Evolutionary conservation across 192 early-diverging fungal species (phyloP), one percentile per base, ranked within the genome.

Genomic region (Coemansia pectinata): DNA sequence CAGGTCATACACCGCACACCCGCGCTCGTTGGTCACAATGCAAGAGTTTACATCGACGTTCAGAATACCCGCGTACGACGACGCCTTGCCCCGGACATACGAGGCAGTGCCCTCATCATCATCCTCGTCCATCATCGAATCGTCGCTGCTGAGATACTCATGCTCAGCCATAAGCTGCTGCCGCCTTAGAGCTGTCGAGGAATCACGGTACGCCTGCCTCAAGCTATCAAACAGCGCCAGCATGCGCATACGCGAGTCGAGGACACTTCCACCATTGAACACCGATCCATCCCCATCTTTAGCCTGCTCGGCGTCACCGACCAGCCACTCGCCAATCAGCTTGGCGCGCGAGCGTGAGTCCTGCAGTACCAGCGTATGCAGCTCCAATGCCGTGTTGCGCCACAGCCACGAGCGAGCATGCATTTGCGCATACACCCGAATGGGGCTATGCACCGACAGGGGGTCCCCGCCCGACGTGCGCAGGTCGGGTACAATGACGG

Each of bases 341-440:
- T 75, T 75, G 58, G 81, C 81, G 15, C 73, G 76, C 59, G 76
- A 67, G 10, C 76, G 69, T 19, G 81, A 72, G 66, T 83, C 76
- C 50, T 83, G 76, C 42, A 83, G 70, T 38, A 85, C 83, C 9
- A 90, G 88, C 33, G 84, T 77, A 64, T 95, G 95, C 38, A 99
- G 83, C 70, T 99, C 97, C 19, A 99, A 75, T 2, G 96, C 95
- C 15, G 95, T 70, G 23, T 89, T 83, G 62, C 92, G 90, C 86
- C 98, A 86, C 11, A 97, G 83, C 95, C 95, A 99, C 0, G 97
- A 87, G 14, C 94, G 90, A 45, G 93, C 91, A 66, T 96, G 88
- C 55, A 99, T 83, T 64, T 88, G 85, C 12, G 89, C 83, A 63
- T 78, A 70, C 15, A 73, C 73, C 10, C 55, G 57, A 29, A 67